Percentiles rank a stretch among this genome's conserved stretches.
Conservation (phyloP, 371 early-diverging fungal genomes). For the Syncephalastrum sp. region DNA sequence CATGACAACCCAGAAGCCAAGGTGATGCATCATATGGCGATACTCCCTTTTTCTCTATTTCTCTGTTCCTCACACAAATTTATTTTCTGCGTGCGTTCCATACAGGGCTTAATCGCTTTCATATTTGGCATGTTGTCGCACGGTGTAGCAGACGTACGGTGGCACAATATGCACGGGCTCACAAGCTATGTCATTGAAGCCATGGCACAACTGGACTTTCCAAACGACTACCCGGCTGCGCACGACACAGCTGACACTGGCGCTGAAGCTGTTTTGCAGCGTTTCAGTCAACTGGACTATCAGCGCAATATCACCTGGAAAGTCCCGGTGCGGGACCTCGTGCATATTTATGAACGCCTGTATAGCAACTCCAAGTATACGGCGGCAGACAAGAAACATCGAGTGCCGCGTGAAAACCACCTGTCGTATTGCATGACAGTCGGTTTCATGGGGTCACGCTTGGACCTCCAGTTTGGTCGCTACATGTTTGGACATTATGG, state of each 20-base stretch:
- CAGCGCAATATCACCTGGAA: conserved; percentile 61
- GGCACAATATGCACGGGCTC: conserved; percentile 77
- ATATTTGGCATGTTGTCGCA: conserved; percentile 82
- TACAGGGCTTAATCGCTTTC: conserved; percentile 70
- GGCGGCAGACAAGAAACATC: neutral
- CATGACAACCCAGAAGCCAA: conserved; percentile 23
- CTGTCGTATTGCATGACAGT: conserved; percentile 60
- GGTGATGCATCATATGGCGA: conserved; percentile 15
- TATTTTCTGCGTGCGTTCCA: neutral
- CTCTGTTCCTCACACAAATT: neutral
- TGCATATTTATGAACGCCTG: conserved; percentile 65
- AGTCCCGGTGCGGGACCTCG: conserved; percentile 74
- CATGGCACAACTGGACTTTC: conserved; percentile 65
- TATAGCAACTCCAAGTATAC: conserved; percentile 12
- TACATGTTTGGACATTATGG: conserved; percentile 49
- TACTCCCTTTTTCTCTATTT: neutral
- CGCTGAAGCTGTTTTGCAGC: conserved; percentile 73
- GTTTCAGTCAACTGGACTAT: conserved; percentile 43
- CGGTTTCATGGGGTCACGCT: conserved; percentile 65
- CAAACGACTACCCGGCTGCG: conserved; percentile 56
- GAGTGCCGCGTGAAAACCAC: conserved; percentile 33
- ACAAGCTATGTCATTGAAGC: conserved; percentile 70
- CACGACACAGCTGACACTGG: conserved; percentile 81
- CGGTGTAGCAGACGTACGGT: conserved; percentile 79
- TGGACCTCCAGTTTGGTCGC: conserved; percentile 51